Conservation (phyloP, 768 basidiomycete genomes). For the Tylopilus intermedius region DNA sequence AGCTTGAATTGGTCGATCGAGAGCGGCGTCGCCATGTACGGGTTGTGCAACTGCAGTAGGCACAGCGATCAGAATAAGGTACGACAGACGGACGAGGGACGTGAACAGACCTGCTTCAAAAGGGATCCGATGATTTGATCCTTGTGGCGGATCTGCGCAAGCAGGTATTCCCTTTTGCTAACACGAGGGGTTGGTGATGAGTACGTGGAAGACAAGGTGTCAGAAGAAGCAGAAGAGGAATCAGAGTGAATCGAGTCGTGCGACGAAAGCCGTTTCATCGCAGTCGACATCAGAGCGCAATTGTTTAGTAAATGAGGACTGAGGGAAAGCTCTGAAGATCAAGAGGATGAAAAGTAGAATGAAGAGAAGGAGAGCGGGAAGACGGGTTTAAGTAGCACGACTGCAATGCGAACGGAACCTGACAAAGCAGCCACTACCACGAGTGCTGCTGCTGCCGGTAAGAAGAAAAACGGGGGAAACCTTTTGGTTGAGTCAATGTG, state of each 20-base stretch:
- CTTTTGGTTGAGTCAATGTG: neutral
- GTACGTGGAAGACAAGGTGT: slow-evolving; percentile 35
- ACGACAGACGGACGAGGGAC: neutral
- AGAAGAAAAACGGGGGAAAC: neutral
- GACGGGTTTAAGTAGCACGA: slow-evolving; percentile 21
- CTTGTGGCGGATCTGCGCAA: slow-evolving; percentile 84
- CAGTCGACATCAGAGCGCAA: neutral
- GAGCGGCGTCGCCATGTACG: slow-evolving; percentile 73
- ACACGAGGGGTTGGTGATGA: slow-evolving; percentile 26
- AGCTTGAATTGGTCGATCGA: slow-evolving; percentile 74
- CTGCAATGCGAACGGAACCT: neutral
- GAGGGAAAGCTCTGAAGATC: neutral
- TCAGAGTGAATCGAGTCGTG: slow-evolving; percentile 17
- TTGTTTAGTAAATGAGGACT: neutral
- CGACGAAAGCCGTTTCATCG: slow-evolving; percentile 19
- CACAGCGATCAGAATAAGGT: slow-evolving; percentile 1
- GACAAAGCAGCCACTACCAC: slow-evolving; percentile 12
- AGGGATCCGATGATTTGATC: slow-evolving; percentile 82
- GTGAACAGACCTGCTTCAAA: slow-evolving; percentile 62
- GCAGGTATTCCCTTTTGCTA: slow-evolving; percentile 82
- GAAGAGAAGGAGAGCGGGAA: neutral
- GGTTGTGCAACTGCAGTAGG: slow-evolving; percentile 53
- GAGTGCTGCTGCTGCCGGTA: slow-evolving; percentile 11
- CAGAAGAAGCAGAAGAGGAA: slow-evolving; percentile 29
- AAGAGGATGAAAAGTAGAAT: neutral